Conservation (phyloP, 176 grass and related monocot genomes). For the Otatea glauca region DNA sequence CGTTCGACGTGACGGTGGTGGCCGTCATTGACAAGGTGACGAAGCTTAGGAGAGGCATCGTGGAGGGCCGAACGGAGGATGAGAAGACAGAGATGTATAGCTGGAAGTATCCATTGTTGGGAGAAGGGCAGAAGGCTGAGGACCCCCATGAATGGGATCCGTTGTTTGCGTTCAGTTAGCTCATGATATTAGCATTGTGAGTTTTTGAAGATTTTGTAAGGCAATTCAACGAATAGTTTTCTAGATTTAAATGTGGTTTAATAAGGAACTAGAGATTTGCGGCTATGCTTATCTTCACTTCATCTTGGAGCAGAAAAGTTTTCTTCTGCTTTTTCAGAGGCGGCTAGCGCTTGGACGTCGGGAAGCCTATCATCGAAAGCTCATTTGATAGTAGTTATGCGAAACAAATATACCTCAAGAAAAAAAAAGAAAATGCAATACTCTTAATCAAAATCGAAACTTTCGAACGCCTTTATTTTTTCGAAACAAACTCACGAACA, state of each 20-base stretch:
- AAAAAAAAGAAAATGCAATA: no score
- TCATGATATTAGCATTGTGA: neutral
- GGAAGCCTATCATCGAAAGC: no score
- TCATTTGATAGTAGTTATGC: no score
- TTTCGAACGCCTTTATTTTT: no score
- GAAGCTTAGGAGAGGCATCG: conserved; percentile 39
- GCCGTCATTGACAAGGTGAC: conserved; percentile 59
- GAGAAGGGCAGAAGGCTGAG: conserved; percentile 43
- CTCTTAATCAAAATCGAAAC: no score
- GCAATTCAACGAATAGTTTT: neutral
- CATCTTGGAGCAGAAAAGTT: no score
- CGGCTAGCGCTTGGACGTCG: no score
- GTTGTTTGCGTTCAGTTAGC: conserved; percentile 52
- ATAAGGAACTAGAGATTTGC: neutral
- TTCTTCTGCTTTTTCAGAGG: no score
- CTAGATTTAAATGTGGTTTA: neutral
- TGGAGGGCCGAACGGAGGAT: conserved; percentile 34
- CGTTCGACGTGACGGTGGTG: conserved; percentile 70
- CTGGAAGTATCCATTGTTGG: conserved; percentile 67
- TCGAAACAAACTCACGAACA: no score
- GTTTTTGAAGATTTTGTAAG: neutral
- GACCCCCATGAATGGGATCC: conserved; percentile 66
- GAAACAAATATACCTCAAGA: no score
- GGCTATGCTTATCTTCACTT: no score
- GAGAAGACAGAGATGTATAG: conserved; percentile 53